Percentiles rank a stretch among this genome's conserved stretches.
Evolutionary conservation across 345 rosid species (phyloP).

Genomic region (Adansonia digitata): DNA sequence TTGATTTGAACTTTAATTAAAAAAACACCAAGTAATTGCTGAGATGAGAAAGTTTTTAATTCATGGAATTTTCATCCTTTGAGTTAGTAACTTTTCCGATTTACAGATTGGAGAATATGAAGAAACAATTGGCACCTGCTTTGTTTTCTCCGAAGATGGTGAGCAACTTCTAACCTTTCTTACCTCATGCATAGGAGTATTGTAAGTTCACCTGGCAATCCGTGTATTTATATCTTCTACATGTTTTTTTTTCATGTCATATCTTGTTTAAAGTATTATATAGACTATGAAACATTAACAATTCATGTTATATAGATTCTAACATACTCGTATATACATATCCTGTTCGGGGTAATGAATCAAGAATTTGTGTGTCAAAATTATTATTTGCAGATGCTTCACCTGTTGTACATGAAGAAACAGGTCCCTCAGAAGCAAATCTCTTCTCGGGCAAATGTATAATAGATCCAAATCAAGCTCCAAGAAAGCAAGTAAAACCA

Average conservation of each 20-base stretch:
- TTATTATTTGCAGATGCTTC: neutral
- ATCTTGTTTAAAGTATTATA: too few relatives aligned
- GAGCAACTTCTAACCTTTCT: slow-evolving; percentile 12
- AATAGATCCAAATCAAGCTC: neutral
- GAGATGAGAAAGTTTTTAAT: neutral
- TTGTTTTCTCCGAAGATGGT: slow-evolving; percentile 50
- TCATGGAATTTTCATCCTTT: neutral
- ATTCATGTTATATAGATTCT: too few relatives aligned
- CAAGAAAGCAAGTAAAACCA: neutral
- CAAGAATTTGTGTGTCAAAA: neutral
- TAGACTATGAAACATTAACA: too few relatives aligned
- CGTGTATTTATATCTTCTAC: too few relatives aligned
- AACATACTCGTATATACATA: too few relatives aligned
- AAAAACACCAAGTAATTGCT: neutral
- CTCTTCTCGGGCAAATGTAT: neutral
- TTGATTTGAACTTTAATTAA: neutral
- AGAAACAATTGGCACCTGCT: slow-evolving; percentile 56
- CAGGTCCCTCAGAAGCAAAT: neutral
- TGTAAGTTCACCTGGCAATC: neutral
- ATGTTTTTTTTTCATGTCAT: too few relatives aligned
- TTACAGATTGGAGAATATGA: slow-evolving; percentile 55
- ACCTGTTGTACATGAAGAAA: neutral
- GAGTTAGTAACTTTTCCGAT: neutral
- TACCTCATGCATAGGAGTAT: neutral
- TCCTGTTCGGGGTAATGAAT: neutral